Base-by-base conservation (phyloP, 2,329 filamentous ascomycete genomes). In the Xylaria sp. region DNA sequence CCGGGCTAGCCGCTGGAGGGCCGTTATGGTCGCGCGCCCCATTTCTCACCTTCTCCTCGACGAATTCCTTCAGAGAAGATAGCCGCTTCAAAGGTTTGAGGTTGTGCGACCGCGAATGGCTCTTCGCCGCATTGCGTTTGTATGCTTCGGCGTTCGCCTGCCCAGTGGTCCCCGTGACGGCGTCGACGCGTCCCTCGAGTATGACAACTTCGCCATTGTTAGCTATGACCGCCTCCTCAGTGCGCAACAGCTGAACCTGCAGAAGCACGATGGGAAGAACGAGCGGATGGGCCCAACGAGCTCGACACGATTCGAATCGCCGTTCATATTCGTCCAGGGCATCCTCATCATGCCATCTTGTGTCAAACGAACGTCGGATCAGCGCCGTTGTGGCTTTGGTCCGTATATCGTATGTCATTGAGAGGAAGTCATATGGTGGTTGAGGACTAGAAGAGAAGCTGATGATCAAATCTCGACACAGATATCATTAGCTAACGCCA, bases 401-500 rank as follows among this genome's bases (percentile, higher is more conserved):
- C 8, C 72, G 67, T 35, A 81, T 67, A 55, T 76, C 73, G 67
- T 81, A 81, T 4, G 78, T 77, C 77, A 81, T 78, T 41, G 79
- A 81, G 9, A 81, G 70, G 63, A 81, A 81, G 67, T 81, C 79
- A 47, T 78, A 81, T 0, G 79, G 79, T 0, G 79, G 78, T 43
- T 75, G 77, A 21, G 79, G 77, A 54, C 78, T 76, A 21, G 74
- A 74, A 3, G 79, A 80, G 64, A 81, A 81, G 33, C 78, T 78
- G 53, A 81, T 72, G 53, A 81, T 78, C 37, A 81, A 67, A 62
- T 77, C 77, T 64, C 52, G 29, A n/a, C 23, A 55, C 19, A 21
- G 3, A 21, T 40, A 49, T 70, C 61, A 67, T 69, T 19, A 55
- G 40, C 8, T 1, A 27, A 58, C 31, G 8, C 47, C 10, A 40